Percentiles rank a stretch among this genome's conserved stretches.
Conservation (phyloP, 2,329 filamentous ascomycete species). For the Dichotomopilus funicola region DNA sequence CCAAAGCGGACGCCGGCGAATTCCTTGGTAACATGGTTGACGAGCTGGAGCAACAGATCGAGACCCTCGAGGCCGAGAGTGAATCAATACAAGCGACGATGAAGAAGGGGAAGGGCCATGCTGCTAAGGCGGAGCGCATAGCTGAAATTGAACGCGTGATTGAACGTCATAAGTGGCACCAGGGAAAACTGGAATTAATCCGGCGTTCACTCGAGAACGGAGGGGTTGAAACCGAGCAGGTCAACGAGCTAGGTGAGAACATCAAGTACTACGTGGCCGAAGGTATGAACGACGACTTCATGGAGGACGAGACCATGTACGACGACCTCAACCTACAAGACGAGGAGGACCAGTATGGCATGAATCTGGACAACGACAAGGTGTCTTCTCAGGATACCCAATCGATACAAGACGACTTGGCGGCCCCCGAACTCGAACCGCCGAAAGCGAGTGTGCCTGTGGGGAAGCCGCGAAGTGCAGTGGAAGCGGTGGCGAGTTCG, state of each 20-base stretch:
- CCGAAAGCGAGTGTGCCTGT: constrained; percentile 34
- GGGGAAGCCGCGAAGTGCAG: constrained; percentile 49
- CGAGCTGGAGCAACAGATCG: constrained; percentile 88
- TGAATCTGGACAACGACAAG: constrained; percentile 73
- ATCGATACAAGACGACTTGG: constrained; percentile 74
- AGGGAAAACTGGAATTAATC: constrained; percentile 84
- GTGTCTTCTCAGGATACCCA: constrained; percentile 94
- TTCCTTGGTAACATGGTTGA: constrained; percentile 85
- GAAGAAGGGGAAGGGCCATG: constrained; percentile 92
- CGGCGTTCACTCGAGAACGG: constrained; percentile 88
- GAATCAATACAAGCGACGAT: constrained; percentile 79
- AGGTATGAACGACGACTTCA: constrained; percentile 80
- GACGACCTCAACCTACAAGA: constrained; percentile 89
- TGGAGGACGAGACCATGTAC: constrained; percentile 92
- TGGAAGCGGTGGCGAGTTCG: constrained; percentile 50
- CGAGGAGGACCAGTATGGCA: constrained; percentile 82
- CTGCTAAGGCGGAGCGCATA: constrained; percentile 76
- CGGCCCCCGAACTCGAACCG: constrained; percentile 47
- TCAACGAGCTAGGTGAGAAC: constrained; percentile 81
- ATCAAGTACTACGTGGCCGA: constrained; percentile 95
- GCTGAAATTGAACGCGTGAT: constrained; percentile 76
- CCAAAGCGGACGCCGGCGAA: constrained; percentile 80
- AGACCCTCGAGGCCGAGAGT: constrained; percentile 82
- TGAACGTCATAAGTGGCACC: constrained; percentile 95
- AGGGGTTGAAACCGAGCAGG: constrained; percentile 78